Base-by-base conservation (phyloP, 805 yeast species). In the Kodamaea neixiangensis region DNA sequence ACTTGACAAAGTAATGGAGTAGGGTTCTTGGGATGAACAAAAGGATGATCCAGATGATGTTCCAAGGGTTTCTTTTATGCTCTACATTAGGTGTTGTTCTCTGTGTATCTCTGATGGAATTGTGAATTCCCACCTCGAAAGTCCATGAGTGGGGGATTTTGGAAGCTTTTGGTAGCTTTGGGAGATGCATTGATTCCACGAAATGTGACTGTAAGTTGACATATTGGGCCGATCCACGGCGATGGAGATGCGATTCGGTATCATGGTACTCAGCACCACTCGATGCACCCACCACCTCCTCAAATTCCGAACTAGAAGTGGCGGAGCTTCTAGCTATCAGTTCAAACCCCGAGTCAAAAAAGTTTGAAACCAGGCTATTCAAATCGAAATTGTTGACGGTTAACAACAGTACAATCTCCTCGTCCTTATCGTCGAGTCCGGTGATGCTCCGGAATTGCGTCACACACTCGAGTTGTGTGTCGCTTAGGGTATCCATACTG, bases 361-460 rank as follows among this genome's bases (percentile, higher is more conserved):
- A 86, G 46, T 81, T 74, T 3, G 85, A 77, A 29, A 85, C 65
- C 1, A 90, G 82, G 40, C 77, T 71, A 58, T 85, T 88, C 46
- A 86, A 60, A 58, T 84, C 77, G 84, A 84, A 83, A 45, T 81
- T 77, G 57, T 82, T 77, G 44, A 78, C 74, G 29, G 73, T 65
- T 47, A 86, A 62, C 20, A 85, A 63, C 47, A 71, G 64, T 3
- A 77, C 63, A 2, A 84, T 76, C 41, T 73, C 66, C 21, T 80
- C 80, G 0, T 70, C 75, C 0, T 68, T 73, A 5, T 76, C 80
- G 7, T 76, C 76, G 55, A 73, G 78, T 1, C 77, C 69, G 0
- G 85, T 75, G 47, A 82, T 77, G 51, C 74, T 72, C 55, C 76
- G 79, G 61, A 82, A 82, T 47, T 77, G 77, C 37, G 70, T 68